Base-by-base conservation (phyloP, 257 asterid species). In the Coffea canephora region DNA sequence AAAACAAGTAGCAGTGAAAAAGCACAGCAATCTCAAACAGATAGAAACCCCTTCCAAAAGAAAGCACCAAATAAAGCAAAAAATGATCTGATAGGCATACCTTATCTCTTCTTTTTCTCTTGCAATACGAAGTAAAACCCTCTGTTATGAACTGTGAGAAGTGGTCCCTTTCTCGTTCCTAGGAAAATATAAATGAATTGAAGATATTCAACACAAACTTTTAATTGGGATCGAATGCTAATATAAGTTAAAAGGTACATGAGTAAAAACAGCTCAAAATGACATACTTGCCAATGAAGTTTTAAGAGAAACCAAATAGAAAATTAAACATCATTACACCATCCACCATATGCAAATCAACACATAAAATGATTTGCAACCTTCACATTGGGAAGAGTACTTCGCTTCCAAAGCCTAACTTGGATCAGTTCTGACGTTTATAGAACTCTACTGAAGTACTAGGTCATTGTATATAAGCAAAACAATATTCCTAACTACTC, bases 161-260 rank as follows among this genome's bases (percentile, higher is more conserved):
- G 86, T 96, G 99, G 78, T 94, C 97, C 78, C 98, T 92, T 86
- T 94, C 99, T 82, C 89, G 92, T 87, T 94, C 99, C 99, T 96
- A 81, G 77, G 82, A 23, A 80, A 80, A 87, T 57, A 81, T 18
- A 69, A 71, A 77, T 73, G 34, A 34, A 71, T 46, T 50, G 43
- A 41, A 4, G 23, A 14, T 13, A 21, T 69, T 68, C 65, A 68
- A 49, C 21, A 8, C 1, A 50, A 67, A 21, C 39, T 16, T 36
- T 70, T 41, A 4, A 21, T 70, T 46, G 25, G 31, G 55, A 76
- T 54, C 25, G 25, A 43, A 64, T 25, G 10, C 39, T 14, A 11
- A 10, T 43, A 15, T 39, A 4, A 25, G 64, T 27, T 64, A 73
- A 16, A 16, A 74, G 19, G 19, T n/a, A 43, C 23, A 21, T 3